phyloP scores from a whole-genome alignment of 2,329 filamentous ascomycete species.

The Zelopaecilomyces penicillatus region DNA sequence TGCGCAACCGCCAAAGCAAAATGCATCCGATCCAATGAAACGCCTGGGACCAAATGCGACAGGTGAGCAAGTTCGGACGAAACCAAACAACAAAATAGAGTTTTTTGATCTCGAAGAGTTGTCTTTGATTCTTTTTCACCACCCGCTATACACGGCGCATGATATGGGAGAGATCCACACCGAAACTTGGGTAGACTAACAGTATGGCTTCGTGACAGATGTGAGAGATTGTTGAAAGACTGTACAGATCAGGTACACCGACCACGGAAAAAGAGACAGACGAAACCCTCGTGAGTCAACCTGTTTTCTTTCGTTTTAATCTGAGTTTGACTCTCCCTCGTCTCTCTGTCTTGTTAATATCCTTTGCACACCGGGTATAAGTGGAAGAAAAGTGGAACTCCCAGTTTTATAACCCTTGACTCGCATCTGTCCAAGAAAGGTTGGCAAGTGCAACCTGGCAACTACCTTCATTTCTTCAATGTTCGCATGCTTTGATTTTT shows the following conservation, averaged over 20 bases:
- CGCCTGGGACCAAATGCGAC: conserved; percentile 35
- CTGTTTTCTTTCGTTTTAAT: background rate
- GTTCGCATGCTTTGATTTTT: too few species aligned
- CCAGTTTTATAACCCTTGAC: too few species aligned
- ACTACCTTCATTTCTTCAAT: too few species aligned
- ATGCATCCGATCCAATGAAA: conserved; percentile 34
- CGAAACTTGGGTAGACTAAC: background rate
- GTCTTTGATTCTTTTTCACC: background rate
- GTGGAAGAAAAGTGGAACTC: too few species aligned
- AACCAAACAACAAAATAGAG: too few species aligned
- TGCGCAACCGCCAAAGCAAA: conserved; percentile 44
- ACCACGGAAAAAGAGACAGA: conserved; percentile 42
- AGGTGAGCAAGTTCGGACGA: conserved; percentile 20
- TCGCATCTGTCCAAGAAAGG: too few species aligned
- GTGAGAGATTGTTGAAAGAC: conserved; percentile 39
- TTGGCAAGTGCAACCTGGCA: too few species aligned
- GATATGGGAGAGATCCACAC: too few species aligned
- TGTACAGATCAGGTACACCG: conserved; percentile 39
- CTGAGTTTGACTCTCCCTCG: background rate
- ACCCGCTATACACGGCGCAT: background rate
- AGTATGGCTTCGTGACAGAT: conserved; percentile 23
- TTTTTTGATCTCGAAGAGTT: too few species aligned
- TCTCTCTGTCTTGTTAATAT: too few species aligned
- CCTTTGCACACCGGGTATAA: too few species aligned
- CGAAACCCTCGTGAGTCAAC: conserved; percentile 40